phyloP scores from a whole-genome alignment of 176 grass and related monocot species.

The Oryza meridionalis region DNA sequence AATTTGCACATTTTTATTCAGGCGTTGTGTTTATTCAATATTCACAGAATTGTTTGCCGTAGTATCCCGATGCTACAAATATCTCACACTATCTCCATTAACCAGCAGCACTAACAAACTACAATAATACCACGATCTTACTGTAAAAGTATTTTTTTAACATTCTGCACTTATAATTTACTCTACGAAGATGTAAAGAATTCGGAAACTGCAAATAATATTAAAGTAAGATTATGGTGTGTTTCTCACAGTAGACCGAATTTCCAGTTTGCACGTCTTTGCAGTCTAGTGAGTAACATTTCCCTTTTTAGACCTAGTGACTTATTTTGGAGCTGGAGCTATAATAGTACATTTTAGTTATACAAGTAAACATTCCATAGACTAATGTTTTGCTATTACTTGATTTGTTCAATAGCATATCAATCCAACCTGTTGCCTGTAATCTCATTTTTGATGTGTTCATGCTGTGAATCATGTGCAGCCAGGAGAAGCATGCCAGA shows the following conservation, averaged over 20 bases:
- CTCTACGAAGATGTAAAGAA: neutral
- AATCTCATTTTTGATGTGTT: constrained; percentile 26
- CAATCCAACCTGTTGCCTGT: neutral
- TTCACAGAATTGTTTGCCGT: constrained; percentile 1
- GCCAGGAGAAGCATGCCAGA: neutral
- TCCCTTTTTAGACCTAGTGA: neutral
- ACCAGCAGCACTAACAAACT: neutral
- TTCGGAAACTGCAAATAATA: neutral
- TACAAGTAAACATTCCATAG: neutral
- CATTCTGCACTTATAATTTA: too few species aligned
- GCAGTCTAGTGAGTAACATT: too few species aligned
- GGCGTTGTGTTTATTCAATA: neutral
- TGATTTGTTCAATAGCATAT: constrained; percentile 6
- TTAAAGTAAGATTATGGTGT: neutral
- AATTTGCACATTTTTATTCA: constrained; percentile 17
- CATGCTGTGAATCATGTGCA: constrained; percentile 30
- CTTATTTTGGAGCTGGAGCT: neutral
- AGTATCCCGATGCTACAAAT: neutral
- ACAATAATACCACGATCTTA: neutral
- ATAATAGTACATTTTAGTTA: neutral
- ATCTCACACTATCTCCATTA: neutral
- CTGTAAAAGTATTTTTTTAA: neutral
- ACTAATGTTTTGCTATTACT: constrained; percentile 12
- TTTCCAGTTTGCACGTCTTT: neutral
- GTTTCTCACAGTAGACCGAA: neutral